Base-by-base conservation (phyloP, 2,329 filamentous ascomycete genomes). In the Aureobasidium zeae region DNA sequence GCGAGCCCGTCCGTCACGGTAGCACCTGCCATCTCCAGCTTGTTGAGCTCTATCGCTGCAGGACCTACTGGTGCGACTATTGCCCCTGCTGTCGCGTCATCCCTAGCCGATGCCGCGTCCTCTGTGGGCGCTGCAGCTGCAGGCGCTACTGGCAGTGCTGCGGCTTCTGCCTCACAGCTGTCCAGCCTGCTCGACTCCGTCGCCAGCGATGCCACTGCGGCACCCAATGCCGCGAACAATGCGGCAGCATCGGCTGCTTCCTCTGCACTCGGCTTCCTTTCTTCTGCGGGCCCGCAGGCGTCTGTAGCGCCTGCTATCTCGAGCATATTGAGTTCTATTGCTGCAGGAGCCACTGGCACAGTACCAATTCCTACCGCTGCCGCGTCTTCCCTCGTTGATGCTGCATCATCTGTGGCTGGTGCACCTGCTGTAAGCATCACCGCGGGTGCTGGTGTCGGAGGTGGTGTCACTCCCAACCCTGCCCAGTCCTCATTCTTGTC, bases 221-320 rank as follows among this genome's bases (percentile, higher is more conserved):
- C 12, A 13, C 28, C 41, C n/a, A 21, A 5, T 36, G 26, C 26
- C 16, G 24, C 3, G 13, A 26, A 13, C 30, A 24, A 26, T n/a
- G 19, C 4, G 5, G 26, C 34, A 2, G 16, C n/a, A 4, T 16
- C 25, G 4, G 24, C 25, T 15, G 31, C 32, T 7, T 37, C 43
- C 3, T 45, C 43, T 3, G 33, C 26, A 0, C 28, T 45, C 3
- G 8, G 11, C 15, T 45, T 30, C 21, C 33, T 45, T 11, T 34
- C 32, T 5, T 12, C 25, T 3, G 19, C 32, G 19, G 38, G 32
- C 28, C 34, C 32, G 3, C 11, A 11, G 1, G 33, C 20, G 2
- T 30, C 43, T 2, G 26, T 37, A 5, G 33, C 32, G 8, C 33
- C 43, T 3, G 43, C 13, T 6, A 36, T 38, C 19, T 45, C 43